Evolutionary conservation across 2,329 filamentous ascomycete genomes (phyloP).

Genomic region (Albifimbria verrucaria): DNA sequence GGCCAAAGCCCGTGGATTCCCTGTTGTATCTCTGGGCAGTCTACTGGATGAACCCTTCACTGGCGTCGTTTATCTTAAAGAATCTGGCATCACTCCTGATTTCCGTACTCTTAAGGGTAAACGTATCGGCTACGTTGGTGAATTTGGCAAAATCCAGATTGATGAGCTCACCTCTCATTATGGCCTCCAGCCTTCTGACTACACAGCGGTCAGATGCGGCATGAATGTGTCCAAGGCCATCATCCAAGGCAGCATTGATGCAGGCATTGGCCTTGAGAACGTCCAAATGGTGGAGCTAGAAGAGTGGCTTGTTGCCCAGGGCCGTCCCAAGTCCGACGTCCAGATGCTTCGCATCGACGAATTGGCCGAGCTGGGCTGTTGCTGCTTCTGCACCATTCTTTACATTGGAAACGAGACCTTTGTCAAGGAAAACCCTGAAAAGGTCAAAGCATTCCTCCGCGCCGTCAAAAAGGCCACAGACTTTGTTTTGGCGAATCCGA

Average conservation of each 20-base stretch:
- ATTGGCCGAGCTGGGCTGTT: slow-evolving; percentile 75
- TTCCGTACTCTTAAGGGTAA: slow-evolving; percentile 74
- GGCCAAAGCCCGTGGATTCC: slow-evolving; percentile 74
- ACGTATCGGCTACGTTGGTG: slow-evolving; percentile 75
- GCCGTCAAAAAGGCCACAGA: slow-evolving; percentile 75
- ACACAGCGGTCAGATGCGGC: slow-evolving; percentile 73
- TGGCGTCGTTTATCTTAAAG: slow-evolving; percentile 72
- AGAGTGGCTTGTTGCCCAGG: slow-evolving; percentile 66
- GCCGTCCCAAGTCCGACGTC: slow-evolving; percentile 62
- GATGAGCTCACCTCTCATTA: slow-evolving; percentile 78
- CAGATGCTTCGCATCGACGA: slow-evolving; percentile 81
- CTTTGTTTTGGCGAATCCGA: slow-evolving; percentile 62
- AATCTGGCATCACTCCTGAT: slow-evolving; percentile 70
- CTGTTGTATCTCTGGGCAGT: slow-evolving; percentile 68
- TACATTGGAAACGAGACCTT: slow-evolving; percentile 78
- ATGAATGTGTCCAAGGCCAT: slow-evolving; percentile 81
- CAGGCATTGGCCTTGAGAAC: slow-evolving; percentile 74
- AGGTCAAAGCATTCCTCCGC: slow-evolving; percentile 64
- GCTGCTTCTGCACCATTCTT: slow-evolving; percentile 79
- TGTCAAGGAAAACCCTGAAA: slow-evolving; percentile 61
- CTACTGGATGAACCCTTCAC: slow-evolving; percentile 79
- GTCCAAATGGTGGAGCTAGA: slow-evolving; percentile 81
- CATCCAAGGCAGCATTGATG: slow-evolving; percentile 68
- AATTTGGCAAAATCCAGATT: slow-evolving; percentile 82
- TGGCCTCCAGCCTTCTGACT: slow-evolving; percentile 69